Conservation (phyloP, 805 yeast species). For the Ogataea nonfermentans region DNA sequence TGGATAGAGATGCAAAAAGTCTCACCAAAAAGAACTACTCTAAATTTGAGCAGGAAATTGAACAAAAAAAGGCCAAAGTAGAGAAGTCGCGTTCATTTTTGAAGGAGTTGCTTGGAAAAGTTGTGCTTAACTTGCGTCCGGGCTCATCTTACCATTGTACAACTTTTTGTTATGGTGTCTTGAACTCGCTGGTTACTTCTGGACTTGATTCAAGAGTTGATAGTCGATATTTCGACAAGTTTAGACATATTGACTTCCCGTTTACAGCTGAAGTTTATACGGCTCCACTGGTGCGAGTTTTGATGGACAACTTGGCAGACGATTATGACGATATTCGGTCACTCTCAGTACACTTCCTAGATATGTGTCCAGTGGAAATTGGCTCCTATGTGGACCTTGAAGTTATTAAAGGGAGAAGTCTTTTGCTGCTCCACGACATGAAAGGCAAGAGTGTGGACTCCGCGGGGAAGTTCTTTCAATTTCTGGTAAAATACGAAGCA, state of each 20-base stretch:
- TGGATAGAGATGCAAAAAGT: slow-evolving; percentile 50
- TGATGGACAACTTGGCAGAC: slow-evolving; percentile 63
- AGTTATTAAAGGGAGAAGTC: slow-evolving; percentile 23
- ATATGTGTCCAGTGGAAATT: slow-evolving; percentile 40
- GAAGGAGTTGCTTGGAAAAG: slow-evolving; percentile 23
- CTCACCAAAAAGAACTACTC: slow-evolving; percentile 32
- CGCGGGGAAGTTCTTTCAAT: slow-evolving; percentile 67
- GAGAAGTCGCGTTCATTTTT: slow-evolving; percentile 39
- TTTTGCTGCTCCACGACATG: slow-evolving; percentile 37
- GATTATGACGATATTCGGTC: slow-evolving; percentile 78
- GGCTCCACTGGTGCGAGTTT: slow-evolving; percentile 39
- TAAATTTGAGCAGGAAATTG: slow-evolving; percentile 41
- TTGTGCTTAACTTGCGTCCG: slow-evolving; percentile 39
- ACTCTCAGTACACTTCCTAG: slow-evolving; percentile 44
- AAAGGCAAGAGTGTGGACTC: slow-evolving; percentile 72
- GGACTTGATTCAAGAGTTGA: slow-evolving; percentile 54
- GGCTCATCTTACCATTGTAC: slow-evolving; percentile 56
- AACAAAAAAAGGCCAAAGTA: slow-evolving; percentile 29
- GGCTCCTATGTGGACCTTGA: slow-evolving; percentile 22
- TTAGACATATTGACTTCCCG: slow-evolving; percentile 47
- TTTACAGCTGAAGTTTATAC: slow-evolving; percentile 45
- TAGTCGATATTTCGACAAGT: slow-evolving; percentile 37
- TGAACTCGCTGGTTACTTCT: slow-evolving; percentile 46
- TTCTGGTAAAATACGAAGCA: slow-evolving; percentile 39
- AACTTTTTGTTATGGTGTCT: slow-evolving; percentile 47